Evolutionary conservation across 2,329 filamentous ascomycete genomes (phyloP).

Genomic region (Alternaria arborescens): DNA sequence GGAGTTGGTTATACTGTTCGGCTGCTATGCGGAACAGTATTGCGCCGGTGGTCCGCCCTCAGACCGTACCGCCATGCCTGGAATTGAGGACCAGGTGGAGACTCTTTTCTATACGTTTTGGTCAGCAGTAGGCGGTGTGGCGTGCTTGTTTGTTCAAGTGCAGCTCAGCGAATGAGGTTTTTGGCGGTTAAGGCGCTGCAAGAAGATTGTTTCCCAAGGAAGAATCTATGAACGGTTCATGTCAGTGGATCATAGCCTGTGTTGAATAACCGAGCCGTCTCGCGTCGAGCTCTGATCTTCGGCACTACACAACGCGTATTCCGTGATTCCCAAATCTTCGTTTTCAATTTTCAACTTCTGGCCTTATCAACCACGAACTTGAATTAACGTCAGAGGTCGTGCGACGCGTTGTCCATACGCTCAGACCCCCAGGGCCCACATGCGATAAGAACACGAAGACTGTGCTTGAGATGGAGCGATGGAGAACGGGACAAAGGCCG

Average conservation of each 20-base stretch:
- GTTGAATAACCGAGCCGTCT: conserved; percentile 4
- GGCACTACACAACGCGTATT: background rate
- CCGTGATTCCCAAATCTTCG: background rate
- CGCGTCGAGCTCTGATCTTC: conserved; percentile 1
- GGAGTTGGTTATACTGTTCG: conserved; percentile 2
- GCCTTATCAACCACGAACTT: background rate
- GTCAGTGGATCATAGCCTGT: background rate
- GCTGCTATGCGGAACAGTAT: conserved; percentile 10
- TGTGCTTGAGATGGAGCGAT: background rate
- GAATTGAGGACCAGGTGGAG: conserved; percentile 5
- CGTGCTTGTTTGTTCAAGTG: conserved; percentile 15
- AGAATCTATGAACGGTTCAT: background rate
- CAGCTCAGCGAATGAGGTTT: conserved; percentile 5
- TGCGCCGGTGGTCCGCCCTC: conserved; percentile 6
- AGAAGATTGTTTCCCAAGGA: background rate
- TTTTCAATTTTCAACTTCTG: background rate
- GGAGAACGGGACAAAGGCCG: background rate
- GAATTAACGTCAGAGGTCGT: background rate
- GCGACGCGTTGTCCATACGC: background rate
- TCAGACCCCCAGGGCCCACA: conserved; percentile 7
- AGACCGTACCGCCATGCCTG: conserved; percentile 6
- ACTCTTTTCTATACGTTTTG: background rate
- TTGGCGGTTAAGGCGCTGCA: conserved; percentile 12
- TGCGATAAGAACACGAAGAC: conserved; percentile 14
- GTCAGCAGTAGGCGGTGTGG: conserved; percentile 23